A percentile compares a stretch with the other conserved stretches of the same genome.
phyloP scores from a whole-genome alignment of 495 filamentous ascomycete species.

The Annulohypoxylon stygium region DNA sequence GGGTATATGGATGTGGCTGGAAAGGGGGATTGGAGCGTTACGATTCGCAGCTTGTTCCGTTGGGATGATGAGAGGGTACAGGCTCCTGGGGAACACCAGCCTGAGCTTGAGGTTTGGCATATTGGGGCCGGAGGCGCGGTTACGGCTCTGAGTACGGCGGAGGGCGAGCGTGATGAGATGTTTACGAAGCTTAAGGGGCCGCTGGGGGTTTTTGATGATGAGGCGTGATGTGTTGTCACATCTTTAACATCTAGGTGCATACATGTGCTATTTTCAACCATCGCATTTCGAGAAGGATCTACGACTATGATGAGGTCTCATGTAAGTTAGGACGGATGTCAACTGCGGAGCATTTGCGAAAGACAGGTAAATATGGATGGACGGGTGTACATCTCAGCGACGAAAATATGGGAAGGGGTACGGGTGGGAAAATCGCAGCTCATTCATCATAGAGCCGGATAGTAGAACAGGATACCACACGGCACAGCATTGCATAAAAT shows the following conservation, averaged over 20 bases:
- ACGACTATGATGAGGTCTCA: not conserved
- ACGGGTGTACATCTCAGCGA: constrained; percentile 5
- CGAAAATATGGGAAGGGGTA: constrained; percentile 12
- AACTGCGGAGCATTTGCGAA: not conserved
- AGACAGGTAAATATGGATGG: not conserved
- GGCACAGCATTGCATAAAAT: constrained; percentile 7
- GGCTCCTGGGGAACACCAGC: constrained; percentile 9
- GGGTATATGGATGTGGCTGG: constrained; percentile 91
- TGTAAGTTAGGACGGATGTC: not conserved
- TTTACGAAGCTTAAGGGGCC: constrained; percentile 80
- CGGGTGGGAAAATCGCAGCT: constrained; percentile 23
- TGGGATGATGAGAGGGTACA: constrained; percentile 66
- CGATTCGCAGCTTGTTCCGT: constrained; percentile 83
- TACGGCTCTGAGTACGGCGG: constrained; percentile 79
- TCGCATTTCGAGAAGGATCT: not conserved
- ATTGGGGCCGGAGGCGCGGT: constrained; percentile 92
- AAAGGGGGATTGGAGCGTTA: constrained; percentile 86
- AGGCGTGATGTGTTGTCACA: constrained; percentile 38
- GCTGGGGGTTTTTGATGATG: constrained; percentile 65
- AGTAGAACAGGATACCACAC: constrained; percentile 22
- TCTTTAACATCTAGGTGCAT: not conserved
- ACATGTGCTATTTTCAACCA: not conserved
- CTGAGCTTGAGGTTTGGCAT: constrained; percentile 72
- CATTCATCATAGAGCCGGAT: constrained; percentile 43
- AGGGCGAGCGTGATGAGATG: constrained; percentile 94